Evolutionary conservation across 305 asterid genomes (phyloP), one percentile per base, ranked within the genome.

Genomic region (Solanum hybrid): DNA sequence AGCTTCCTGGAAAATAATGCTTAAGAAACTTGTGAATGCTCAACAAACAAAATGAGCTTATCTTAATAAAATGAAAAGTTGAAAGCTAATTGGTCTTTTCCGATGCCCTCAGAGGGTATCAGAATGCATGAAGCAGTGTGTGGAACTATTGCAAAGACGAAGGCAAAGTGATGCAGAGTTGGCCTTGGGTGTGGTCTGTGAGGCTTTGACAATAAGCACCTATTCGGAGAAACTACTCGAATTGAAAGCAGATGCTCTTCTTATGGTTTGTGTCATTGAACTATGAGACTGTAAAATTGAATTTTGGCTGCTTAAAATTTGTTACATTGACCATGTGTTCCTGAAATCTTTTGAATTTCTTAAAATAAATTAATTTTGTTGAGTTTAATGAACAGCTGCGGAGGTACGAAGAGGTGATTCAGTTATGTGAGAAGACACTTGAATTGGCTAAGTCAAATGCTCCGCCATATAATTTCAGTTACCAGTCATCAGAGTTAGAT

Each of bases 201-300:
- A 96, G 93, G 98, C 95, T 89, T 93, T 98, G 93, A 72, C 38
- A 38, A 96, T 97, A 91, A 95, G 99, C 95, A 92, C 96, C 89
- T 93, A 91, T 86, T 95, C 98, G 26, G 97, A 93, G 88, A 92
- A 92, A 80, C 91, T 98, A 90, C 94, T 97, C 90, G 97, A 96
- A 92, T 94, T 93, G 95, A 98, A 98, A 93, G 99, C 93, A 89
- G 97, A 95, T 88, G 96, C 96, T 93, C 97, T 98, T 94, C 94
- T 96, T 90, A 91, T 92, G 98, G 99, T 98, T 91, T 89, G 95
- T 89, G 51, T 90, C 88, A 51, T 37, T 90, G 57, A 22, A 88
- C 36, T 34, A 88, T 89, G 90, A 90, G 83, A 90, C 29, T 80
- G 36, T 32, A 89, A 82, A 72, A 61, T 82, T 88, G 39, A 51